A percentile compares a stretch with the other conserved stretches of the same genome.
Conservation (phyloP, 495 filamentous ascomycete genomes). For the Penicillium herquei region DNA sequence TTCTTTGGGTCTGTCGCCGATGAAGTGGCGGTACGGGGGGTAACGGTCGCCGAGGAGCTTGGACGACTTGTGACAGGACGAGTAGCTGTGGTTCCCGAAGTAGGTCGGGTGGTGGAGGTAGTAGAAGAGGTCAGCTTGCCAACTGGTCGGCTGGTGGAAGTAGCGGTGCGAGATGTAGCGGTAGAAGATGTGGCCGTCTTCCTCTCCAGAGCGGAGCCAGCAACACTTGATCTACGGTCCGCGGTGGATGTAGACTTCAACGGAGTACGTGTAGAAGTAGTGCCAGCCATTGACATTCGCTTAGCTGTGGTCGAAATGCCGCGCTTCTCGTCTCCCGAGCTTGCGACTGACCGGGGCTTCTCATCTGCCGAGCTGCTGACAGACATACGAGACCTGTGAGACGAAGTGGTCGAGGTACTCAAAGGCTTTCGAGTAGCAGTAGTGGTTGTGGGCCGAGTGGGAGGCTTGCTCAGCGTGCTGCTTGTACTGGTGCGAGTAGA, state of each 20-base stretch:
- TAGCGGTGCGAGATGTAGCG: slow-evolving; percentile 23
- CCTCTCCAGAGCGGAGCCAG: slow-evolving; percentile 31
- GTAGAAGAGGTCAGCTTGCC: slow-evolving; percentile 28
- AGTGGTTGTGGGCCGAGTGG: slow-evolving; percentile 42
- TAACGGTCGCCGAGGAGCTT: slow-evolving; percentile 25
- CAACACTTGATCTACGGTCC: slow-evolving; percentile 43
- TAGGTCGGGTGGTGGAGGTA: slow-evolving; percentile 25
- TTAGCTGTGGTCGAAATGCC: slow-evolving; percentile 46
- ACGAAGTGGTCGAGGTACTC: slow-evolving; percentile 39
- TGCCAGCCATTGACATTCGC: slow-evolving; percentile 47
- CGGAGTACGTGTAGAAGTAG: slow-evolving; percentile 33
- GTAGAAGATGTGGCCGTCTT: slow-evolving; percentile 30
- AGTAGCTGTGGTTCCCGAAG: slow-evolving; percentile 28
- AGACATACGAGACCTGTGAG: slow-evolving; percentile 45
- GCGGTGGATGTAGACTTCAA: slow-evolving; percentile 35
- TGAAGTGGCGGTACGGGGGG: slow-evolving; percentile 17
- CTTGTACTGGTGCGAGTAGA: slow-evolving; percentile 31
- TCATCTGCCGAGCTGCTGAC: slow-evolving; percentile 51
- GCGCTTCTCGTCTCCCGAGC: slow-evolving; percentile 47
- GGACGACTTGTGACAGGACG: slow-evolving; percentile 29
- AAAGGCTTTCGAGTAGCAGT: slow-evolving; percentile 38
- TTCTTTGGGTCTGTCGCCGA: slow-evolving; percentile 30
- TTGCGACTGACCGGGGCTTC: slow-evolving; percentile 41
- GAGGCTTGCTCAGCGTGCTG: slow-evolving; percentile 44
- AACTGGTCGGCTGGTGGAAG: slow-evolving; percentile 32